Evolutionary conservation across 2,329 filamentous ascomycete genomes (phyloP).

Genomic region (Cladophialophora carrionii): DNA sequence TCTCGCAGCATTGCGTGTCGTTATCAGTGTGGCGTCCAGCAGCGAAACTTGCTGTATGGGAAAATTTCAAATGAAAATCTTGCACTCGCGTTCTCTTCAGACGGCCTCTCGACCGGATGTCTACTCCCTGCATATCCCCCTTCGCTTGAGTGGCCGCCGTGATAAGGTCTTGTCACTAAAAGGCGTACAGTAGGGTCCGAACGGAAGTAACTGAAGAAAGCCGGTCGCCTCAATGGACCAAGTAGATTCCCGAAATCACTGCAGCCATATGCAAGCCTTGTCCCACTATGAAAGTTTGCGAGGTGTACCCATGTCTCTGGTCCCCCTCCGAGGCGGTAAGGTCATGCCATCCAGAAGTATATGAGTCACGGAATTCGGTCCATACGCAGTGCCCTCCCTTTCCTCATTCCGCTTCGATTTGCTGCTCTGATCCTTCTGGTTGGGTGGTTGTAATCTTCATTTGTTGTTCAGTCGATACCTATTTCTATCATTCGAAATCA

Average conservation of each 20-base stretch:
- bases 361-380: conserved; percentile 28
- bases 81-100: neutral
- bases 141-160: conserved; percentile 5
- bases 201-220: neutral
- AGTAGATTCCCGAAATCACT: conserved; percentile 3
- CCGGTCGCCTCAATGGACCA: neutral
- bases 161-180: conserved; percentile 24
- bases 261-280: conserved; percentile 3
- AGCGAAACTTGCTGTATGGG: conserved; percentile 1
- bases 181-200: conserved; percentile 17
- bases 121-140: conserved; percentile 8
- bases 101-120: neutral
- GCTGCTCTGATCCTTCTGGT: neutral
- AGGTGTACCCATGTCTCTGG: neutral
- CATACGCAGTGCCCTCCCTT: neutral
- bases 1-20: neutral
- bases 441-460: neutral
- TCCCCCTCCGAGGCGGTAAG: neutral
- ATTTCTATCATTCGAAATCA: conserved; percentile 6
- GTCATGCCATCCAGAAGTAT: conserved; percentile 12
- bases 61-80: conserved; percentile 20
- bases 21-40: conserved; percentile 19
- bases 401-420: neutral
- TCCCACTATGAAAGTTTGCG: neutral
- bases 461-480: neutral